Conservation (phyloP, 257 asterid species). For the Cordia subcordata region DNA sequence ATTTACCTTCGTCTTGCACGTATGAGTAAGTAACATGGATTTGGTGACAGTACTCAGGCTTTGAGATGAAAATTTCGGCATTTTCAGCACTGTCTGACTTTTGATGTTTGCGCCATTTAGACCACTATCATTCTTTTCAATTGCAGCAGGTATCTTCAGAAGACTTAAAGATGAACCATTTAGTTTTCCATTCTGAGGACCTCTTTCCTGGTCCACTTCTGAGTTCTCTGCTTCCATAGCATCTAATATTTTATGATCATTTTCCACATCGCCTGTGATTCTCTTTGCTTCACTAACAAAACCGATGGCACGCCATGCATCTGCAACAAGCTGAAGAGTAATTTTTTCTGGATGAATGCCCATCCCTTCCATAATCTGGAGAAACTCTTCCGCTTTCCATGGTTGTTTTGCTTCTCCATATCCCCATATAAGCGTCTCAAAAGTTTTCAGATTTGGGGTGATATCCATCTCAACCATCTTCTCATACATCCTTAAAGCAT, state of each 20-base stretch:
- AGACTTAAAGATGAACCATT: slow-evolving; percentile 27
- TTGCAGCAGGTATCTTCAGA: slow-evolving; percentile 15
- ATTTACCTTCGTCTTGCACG: slow-evolving; percentile 27
- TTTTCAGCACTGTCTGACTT: slow-evolving; percentile 33
- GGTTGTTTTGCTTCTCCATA: slow-evolving; percentile 91
- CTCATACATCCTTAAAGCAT: slow-evolving; percentile 48
- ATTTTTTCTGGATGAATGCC: slow-evolving; percentile 50
- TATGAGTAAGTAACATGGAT: slow-evolving; percentile 26
- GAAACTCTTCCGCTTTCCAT: slow-evolving; percentile 78
- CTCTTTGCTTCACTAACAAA: slow-evolving; percentile 56
- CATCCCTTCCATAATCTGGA: slow-evolving; percentile 51
- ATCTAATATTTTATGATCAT: slow-evolving; percentile 13
- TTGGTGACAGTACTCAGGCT: slow-evolving; percentile 26
- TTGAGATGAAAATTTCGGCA: slow-evolving; percentile 31
- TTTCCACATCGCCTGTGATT: slow-evolving; percentile 25
- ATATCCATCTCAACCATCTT: slow-evolving; percentile 61
- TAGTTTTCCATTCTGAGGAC: slow-evolving; percentile 21
- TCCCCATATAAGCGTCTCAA: slow-evolving; percentile 93
- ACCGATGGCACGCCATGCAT: slow-evolving; percentile 86
- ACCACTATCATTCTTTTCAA: slow-evolving; percentile 23
- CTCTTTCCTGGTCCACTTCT: slow-evolving; percentile 19
- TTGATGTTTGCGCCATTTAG: slow-evolving; percentile 19
- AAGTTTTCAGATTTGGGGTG: slow-evolving; percentile 71
- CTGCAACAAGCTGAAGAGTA: slow-evolving; percentile 76
- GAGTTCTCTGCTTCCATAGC: slow-evolving; percentile 9